Conservation (phyloP, 805 yeast species). For the Torulaspora quercuum region DNA sequence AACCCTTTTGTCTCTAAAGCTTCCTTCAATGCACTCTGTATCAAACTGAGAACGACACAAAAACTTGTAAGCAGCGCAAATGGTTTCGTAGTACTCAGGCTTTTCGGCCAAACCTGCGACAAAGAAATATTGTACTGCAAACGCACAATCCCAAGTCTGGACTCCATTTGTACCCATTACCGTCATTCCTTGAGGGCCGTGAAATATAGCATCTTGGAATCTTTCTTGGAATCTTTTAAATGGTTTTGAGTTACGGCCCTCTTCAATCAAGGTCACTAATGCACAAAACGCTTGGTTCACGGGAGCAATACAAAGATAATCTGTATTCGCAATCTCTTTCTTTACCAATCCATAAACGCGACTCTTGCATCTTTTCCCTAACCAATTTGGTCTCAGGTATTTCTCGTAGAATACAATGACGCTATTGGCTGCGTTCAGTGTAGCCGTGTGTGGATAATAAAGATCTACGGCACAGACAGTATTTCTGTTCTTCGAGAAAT, state of each 20-base stretch:
- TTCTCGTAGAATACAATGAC: conserved; percentile 62
- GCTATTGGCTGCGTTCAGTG: conserved; percentile 61
- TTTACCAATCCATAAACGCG: conserved; percentile 59
- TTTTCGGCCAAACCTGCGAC: conserved; percentile 72
- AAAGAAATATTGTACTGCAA: conserved; percentile 79
- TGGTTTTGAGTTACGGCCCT: conserved; percentile 62
- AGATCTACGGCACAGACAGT: conserved; percentile 88
- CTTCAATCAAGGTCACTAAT: conserved; percentile 63
- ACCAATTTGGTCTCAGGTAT: conserved; percentile 72
- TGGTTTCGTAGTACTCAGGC: conserved; percentile 60
- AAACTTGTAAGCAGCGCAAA: conserved; percentile 66
- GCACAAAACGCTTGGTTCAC: conserved; percentile 83
- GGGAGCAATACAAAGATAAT: conserved; percentile 85
- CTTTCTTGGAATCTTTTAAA: conserved; percentile 55
- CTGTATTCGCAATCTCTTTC: conserved; percentile 76
- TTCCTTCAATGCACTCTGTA: conserved; percentile 69
- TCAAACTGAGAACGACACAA: conserved; percentile 81
- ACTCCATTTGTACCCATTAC: conserved; percentile 97
- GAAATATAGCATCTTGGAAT: conserved; percentile 72
- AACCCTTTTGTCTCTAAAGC: conserved; percentile 73
- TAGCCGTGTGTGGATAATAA: conserved; percentile 83
- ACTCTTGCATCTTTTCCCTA: conserved; percentile 49
- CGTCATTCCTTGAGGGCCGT: conserved; percentile 87
- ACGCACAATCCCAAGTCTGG: conserved; percentile 96
- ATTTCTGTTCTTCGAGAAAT: conserved; percentile 70